A percentile compares a stretch with the other conserved stretches of the same genome.
These are phyloP conservation scores for Fennellomyces sp. DNA, from an alignment of 371 early-diverging fungal genomes.

Conservation along the genomic window DNA sequence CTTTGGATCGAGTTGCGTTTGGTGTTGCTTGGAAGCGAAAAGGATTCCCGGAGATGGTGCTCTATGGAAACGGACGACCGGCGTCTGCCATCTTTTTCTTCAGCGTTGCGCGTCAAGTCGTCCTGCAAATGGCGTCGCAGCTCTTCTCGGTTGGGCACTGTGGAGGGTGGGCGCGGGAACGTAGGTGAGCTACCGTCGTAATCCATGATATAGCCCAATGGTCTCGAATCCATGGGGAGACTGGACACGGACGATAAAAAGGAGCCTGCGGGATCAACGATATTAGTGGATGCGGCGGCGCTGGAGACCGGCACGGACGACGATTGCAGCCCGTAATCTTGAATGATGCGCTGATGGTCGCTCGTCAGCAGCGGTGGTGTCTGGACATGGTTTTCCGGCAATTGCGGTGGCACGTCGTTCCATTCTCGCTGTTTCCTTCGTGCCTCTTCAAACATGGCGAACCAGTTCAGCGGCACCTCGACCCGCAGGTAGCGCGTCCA, in stretches of 20 bases:
- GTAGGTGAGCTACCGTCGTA: neutral
- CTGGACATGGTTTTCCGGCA: neutral
- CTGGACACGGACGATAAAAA: neutral
- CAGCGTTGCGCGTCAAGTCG: neutral
- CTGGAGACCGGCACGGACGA: neutral
- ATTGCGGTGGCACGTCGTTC: constrained; percentile 5
- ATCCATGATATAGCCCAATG: neutral
- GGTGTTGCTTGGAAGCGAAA: neutral
- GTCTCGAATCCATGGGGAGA: neutral
- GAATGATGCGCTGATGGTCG: neutral
- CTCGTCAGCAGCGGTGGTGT: neutral
- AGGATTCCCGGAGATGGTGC: neutral
- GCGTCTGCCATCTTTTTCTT: neutral
- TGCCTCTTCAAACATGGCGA: constrained; percentile 49
- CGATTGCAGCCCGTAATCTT: neutral
- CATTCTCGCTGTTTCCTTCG: constrained; percentile 43
- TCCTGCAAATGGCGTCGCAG: neutral
- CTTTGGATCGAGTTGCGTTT: neutral
- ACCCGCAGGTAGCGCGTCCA: constrained; percentile 37
- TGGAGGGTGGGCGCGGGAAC: neutral
- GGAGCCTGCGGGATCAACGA: neutral
- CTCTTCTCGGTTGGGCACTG: neutral
- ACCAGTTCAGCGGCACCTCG: constrained; percentile 45
- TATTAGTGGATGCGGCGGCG: neutral
- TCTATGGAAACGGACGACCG: neutral